phyloP scores from a whole-genome alignment of 225 moss, liverwort and hornwort genomes.

The Physcomitrellopsis africana region DNA sequence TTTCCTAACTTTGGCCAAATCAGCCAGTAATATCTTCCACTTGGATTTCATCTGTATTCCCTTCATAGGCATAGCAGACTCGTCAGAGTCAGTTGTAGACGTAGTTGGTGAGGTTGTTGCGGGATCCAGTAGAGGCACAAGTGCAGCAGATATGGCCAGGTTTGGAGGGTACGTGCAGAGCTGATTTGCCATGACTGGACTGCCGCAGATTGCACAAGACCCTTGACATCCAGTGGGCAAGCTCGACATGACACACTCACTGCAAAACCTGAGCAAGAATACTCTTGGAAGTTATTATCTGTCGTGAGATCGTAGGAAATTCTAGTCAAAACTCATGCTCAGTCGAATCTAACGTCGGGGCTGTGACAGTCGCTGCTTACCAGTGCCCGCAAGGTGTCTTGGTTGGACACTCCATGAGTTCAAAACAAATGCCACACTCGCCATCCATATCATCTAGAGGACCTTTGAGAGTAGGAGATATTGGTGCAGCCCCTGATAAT shows the following conservation, averaged over 20 bases:
- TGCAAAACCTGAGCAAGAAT: conserved; percentile 86
- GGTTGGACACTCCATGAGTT: conserved; percentile 95
- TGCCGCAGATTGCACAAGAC: conserved; percentile 79
- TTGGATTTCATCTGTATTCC: conserved; percentile 98
- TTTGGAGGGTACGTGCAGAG: conserved; percentile 73
- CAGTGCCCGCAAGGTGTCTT: conserved; percentile 95
- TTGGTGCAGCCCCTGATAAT: conserved; percentile 34
- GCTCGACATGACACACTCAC: conserved; percentile 96
- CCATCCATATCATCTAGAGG: conserved; percentile 80
- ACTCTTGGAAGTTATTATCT: background rate
- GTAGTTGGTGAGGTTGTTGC: conserved; percentile 53
- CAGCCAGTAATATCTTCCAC: conserved; percentile 85
- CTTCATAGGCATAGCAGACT: conserved; percentile 53
- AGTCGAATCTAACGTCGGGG: background rate
- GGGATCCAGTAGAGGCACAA: conserved; percentile 69
- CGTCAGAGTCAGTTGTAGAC: conserved; percentile 58
- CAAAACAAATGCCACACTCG: conserved; percentile 97
- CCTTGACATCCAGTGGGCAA: conserved; percentile 85
- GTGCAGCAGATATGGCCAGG: conserved; percentile 56
- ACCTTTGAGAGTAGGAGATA: conserved; percentile 48
- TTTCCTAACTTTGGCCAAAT: conserved; percentile 85
- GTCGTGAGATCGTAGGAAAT: background rate
- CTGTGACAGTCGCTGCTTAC: conserved; percentile 49
- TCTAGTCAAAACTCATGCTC: background rate
- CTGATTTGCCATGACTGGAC: conserved; percentile 71